A percentile compares a stretch with the other conserved stretches of the same genome.
phyloP scores from a whole-genome alignment of 306 rosid species.

The Cucumis cinereus region DNA sequence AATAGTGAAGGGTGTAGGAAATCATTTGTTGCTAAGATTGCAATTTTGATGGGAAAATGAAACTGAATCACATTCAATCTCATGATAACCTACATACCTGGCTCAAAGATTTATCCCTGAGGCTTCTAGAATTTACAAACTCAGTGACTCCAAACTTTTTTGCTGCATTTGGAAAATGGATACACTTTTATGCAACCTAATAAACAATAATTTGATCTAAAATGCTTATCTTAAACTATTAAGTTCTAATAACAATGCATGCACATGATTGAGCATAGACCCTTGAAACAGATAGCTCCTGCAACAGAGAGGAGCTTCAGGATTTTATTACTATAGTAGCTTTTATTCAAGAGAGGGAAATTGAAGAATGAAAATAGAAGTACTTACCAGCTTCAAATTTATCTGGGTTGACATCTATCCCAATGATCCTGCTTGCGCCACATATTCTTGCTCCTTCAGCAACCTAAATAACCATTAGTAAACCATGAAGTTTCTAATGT shows the following conservation, averaged over 20 bases:
- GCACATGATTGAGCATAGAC: not conserved
- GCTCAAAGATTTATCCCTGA: slow-evolving; percentile 46
- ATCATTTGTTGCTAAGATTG: not conserved
- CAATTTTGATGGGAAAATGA: not conserved
- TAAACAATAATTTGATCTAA: too few species aligned
- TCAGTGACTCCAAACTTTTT: slow-evolving; percentile 74
- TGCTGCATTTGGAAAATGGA: slow-evolving; percentile 19
- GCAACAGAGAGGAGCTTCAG: not conserved
- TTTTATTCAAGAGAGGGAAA: not conserved
- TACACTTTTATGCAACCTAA: not conserved
- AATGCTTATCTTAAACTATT: not conserved
- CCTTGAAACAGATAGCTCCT: not conserved
- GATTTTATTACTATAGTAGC: not conserved
- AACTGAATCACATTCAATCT: not conserved
- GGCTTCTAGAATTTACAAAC: slow-evolving; percentile 34
- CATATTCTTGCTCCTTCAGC: slow-evolving; percentile 89
- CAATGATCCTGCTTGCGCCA: slow-evolving; percentile 66
- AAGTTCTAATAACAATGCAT: not conserved
- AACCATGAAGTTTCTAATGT: slow-evolving; percentile 3
- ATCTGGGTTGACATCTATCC: slow-evolving; percentile 61
- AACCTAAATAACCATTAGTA: slow-evolving; percentile 27
- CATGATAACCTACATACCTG: slow-evolving; percentile 26
- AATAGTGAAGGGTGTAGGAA: not conserved
- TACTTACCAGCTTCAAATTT: slow-evolving; percentile 56
- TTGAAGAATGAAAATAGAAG: not conserved